Base-by-base conservation (phyloP, 2,329 filamentous ascomycete genomes). In the Cladosporium sp. region DNA sequence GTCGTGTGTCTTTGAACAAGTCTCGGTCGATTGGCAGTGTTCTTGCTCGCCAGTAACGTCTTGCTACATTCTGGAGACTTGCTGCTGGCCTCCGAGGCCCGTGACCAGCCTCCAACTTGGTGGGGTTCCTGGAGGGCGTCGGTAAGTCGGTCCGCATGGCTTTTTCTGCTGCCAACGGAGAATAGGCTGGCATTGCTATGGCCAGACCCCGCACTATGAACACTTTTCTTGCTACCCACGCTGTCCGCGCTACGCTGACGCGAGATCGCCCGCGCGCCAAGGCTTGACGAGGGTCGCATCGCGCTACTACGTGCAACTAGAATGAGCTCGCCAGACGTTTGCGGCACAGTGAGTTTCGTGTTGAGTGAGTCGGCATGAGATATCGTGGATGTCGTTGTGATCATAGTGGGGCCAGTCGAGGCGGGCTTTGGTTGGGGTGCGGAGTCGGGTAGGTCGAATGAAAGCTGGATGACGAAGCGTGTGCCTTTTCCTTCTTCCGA, bases 401-500 rank as follows among this genome's bases (percentile, higher is more conserved):
- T n/a, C n/a, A n/a, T n/a, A n/a, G n/a, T n/a, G n/a, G n/a, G n/a
- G n/a, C n/a, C n/a, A n/a, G n/a, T n/a, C n/a, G n/a, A n/a, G n/a
- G n/a, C n/a, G n/a, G n/a, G n/a, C n/a, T n/a, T n/a, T n/a, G n/a
- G n/a, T n/a, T n/a, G n/a, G n/a, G n/a, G n/a, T 28, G 65, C 8
- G 26, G 60, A 2, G 34, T 60, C 57, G 70, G 87, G 88, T 0
- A 93, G 74, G 8, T 88, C 83, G 69, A 97, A 95, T 0, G 90
- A 89, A 32, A 97, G 80, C 68, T 91, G 87, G 26, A 97, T 86
- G 23, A 92, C 88, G 69, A 97, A 96, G 61, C 91, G 85, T 21
- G 92, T 93, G 0, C 93, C 93, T 71, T 89, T 91, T 1, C 90
- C 90, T 74, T 90, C 85, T 72, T 95, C 91, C 0, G 92, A 96